Conservation (phyloP, 345 rosid species). For the Nephelium lappaceum region DNA sequence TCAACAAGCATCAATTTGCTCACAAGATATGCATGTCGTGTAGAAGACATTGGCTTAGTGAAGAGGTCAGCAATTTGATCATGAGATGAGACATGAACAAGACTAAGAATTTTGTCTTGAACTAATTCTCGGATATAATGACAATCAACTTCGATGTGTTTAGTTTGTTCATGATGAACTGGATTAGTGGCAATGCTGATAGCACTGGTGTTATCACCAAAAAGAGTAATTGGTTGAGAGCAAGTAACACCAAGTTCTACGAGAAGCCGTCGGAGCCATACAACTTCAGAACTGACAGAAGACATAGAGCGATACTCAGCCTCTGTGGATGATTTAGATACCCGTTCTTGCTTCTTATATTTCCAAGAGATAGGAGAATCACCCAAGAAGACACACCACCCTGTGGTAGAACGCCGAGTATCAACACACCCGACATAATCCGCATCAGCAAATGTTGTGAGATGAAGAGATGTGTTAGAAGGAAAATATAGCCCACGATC, state of each 20-base stretch:
- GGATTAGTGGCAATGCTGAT: no score
- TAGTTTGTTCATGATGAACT: no score
- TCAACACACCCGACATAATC: background rate
- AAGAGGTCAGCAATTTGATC: background rate
- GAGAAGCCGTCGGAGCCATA: background rate
- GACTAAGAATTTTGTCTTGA: background rate
- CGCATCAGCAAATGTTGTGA: no score
- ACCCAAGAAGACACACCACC: background rate
- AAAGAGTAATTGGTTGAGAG: no score
- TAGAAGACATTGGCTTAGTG: background rate
- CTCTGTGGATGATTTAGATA: background rate
- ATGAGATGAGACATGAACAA: background rate
- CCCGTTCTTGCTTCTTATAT: background rate
- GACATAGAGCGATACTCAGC: background rate
- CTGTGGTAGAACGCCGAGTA: background rate
- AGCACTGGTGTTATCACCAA: no score
- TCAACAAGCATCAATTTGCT: background rate
- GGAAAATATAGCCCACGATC: background rate
- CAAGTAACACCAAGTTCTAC: background rate
- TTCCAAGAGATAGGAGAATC: background rate
- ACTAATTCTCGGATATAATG: background rate
- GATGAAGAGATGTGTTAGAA: background rate
- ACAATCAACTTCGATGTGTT: no score
- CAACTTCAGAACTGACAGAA: background rate
- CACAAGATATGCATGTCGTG: background rate